Percentiles rank a stretch among this genome's conserved stretches.
Evolutionary conservation across 2,329 filamentous ascomycete genomes (phyloP).

Genomic region (Talaromyces sp.): DNA sequence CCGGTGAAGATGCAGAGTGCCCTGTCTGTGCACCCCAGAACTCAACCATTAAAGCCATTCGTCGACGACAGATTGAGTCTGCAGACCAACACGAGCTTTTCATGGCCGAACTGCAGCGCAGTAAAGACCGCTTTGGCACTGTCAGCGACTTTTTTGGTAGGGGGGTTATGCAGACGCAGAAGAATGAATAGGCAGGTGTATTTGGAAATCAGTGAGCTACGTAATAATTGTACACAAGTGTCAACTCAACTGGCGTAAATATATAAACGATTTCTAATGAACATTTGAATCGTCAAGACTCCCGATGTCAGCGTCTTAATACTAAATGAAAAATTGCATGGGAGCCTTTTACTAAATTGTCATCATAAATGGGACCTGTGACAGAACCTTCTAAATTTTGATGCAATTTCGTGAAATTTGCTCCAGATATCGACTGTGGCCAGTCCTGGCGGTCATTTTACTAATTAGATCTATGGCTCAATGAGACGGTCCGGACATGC

Average conservation of each 20-base stretch:
- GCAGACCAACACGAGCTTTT: slow-evolving; percentile 87
- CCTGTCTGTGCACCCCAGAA: slow-evolving; percentile 80
- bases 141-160: slow-evolving; percentile 92
- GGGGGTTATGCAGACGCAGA: slow-evolving; percentile 67
- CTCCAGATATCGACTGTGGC: neutral
- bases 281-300: neutral
- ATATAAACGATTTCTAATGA: neutral
- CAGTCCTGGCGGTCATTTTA: too few relatives aligned
- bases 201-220: neutral
- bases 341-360: neutral
- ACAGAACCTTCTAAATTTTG: neutral
- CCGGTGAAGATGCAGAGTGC: slow-evolving; percentile 67
- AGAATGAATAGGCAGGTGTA: slow-evolving; percentile 21
- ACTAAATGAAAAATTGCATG: neutral
- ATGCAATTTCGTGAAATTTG: neutral
- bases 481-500: too few relatives aligned
- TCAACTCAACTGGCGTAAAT: neutral
- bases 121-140: slow-evolving; percentile 79
- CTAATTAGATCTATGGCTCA: too few relatives aligned
- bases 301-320: neutral
- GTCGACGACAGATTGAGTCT: slow-evolving; percentile 77
- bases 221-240: neutral
- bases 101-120: slow-evolving; percentile 67
- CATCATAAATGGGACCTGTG: neutral
- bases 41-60: slow-evolving; percentile 80